Percentiles rank a stretch among this genome's conserved stretches.
phyloP scores from a whole-genome alignment of 805 yeast genomes.

The Phaffomyces antillensis region DNA sequence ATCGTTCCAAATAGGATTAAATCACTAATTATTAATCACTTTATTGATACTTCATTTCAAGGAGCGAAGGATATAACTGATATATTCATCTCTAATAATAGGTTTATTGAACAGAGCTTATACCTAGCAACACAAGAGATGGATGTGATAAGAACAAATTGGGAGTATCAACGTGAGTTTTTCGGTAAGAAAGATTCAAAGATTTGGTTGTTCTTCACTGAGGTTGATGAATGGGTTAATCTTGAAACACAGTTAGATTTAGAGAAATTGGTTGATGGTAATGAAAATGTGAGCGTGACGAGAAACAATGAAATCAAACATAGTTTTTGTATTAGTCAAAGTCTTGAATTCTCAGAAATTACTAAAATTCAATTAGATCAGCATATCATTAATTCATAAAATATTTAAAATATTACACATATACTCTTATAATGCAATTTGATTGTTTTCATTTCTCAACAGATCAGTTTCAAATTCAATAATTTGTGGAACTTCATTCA shows the following conservation, averaged over 20 bases:
- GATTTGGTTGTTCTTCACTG: slow-evolving; percentile 54
- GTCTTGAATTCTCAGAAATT: slow-evolving; percentile 37
- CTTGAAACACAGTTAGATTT: slow-evolving; percentile 41
- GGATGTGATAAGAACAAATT: slow-evolving; percentile 40
- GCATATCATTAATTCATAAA: neutral
- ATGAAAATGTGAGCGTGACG: slow-evolving; percentile 23
- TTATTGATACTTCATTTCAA: slow-evolving; percentile 7
- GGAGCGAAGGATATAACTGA: slow-evolving; percentile 30
- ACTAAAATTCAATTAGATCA: slow-evolving; percentile 21
- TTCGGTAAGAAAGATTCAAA: slow-evolving; percentile 18
- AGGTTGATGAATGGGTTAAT: slow-evolving; percentile 61
- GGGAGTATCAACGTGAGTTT: slow-evolving; percentile 43
- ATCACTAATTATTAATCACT: neutral
- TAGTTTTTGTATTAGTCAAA: slow-evolving; percentile 54
- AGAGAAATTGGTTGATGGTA: slow-evolving; percentile 29
- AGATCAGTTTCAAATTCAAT: slow-evolving; percentile 22
- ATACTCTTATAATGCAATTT: neutral
- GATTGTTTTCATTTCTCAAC: neutral
- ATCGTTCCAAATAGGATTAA: slow-evolving; percentile 20
- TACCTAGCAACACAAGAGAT: slow-evolving; percentile 57
- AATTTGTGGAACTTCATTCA: slow-evolving; percentile 20
- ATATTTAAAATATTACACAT: neutral
- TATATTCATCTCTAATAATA: slow-evolving; percentile 33
- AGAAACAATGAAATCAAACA: slow-evolving; percentile 39
- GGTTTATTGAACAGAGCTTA: slow-evolving; percentile 46